Percentiles rank a stretch among this genome's conserved stretches.
Conservation (phyloP, 2,329 filamentous ascomycete genomes). For the Nemania abortiva region DNA sequence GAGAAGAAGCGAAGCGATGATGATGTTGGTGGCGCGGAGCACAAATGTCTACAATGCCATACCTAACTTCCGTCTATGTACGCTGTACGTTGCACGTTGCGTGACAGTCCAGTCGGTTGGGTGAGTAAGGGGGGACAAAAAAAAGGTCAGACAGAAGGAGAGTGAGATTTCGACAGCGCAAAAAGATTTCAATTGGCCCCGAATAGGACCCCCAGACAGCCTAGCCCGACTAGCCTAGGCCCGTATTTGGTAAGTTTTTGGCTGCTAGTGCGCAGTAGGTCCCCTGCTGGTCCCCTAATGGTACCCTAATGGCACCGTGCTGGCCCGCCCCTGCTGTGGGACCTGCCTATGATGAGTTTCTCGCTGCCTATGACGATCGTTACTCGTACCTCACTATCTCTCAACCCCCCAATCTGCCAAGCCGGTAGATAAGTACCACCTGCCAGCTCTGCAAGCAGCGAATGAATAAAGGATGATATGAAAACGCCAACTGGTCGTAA, state of each 20-base stretch:
- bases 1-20: conserved; percentile 32
- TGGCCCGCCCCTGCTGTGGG: conserved; percentile 7
- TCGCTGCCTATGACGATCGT: conserved; percentile 32
- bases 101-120: not conserved
- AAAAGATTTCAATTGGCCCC: conserved; percentile 34
- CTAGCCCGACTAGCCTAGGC: conserved; percentile 4
- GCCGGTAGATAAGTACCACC: conserved; percentile 44
- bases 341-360: conserved; percentile 27
- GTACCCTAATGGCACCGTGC: not conserved
- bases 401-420: conserved; percentile 43
- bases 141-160: conserved; percentile 17
- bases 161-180: conserved; percentile 30
- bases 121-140: conserved; percentile 21
- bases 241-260: conserved; percentile 5
- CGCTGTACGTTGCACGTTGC: not conserved
- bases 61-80: not conserved
- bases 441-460: not conserved
- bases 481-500: not conserved
- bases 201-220: conserved; percentile 9
- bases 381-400: conserved; percentile 24
- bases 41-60: conserved; percentile 36
- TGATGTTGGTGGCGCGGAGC: conserved; percentile 17
- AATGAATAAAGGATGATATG: not conserved
- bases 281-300: not conserved
- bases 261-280: not conserved